phyloP scores from a whole-genome alignment of 75 land plant species.

The Azolla pinnata region DNA sequence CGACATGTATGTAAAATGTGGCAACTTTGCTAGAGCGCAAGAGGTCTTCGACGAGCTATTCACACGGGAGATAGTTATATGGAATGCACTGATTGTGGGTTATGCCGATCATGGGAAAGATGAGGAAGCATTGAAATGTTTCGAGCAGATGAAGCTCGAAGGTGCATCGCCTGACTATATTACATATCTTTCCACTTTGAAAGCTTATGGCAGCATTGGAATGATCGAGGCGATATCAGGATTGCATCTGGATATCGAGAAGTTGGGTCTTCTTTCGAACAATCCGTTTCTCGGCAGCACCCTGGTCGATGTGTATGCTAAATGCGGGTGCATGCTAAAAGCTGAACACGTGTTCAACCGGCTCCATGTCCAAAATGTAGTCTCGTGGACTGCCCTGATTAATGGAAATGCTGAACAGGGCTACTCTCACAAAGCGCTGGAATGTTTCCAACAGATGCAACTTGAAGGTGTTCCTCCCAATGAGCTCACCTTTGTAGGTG shows the following conservation, averaged over 20 bases:
- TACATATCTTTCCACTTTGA: conserved; percentile 36
- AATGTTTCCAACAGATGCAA: no score
- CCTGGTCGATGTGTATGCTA: conserved; percentile 32
- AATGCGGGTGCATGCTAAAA: conserved; percentile 22
- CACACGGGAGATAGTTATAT: conserved; percentile 29
- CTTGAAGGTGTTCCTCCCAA: no score
- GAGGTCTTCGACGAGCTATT: conserved; percentile 35
- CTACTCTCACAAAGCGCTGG: no score
- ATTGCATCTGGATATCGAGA: conserved; percentile 31
- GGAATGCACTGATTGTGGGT: conserved; percentile 53
- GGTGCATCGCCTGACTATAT: conserved; percentile 36
- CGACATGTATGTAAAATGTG: conserved; percentile 23
- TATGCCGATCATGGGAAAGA: conserved; percentile 48
- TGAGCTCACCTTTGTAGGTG: no score
- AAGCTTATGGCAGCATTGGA: conserved; percentile 29
- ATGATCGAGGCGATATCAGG: conserved; percentile 13
- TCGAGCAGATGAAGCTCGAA: conserved; percentile 24
- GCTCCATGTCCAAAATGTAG: conserved; percentile 17
- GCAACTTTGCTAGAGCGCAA: conserved; percentile 30
- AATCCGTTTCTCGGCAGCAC: conserved; percentile 16
- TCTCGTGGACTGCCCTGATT: conserved; percentile 45
- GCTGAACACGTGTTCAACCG: conserved; percentile 21
- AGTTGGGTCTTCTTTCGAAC: conserved; percentile 24
- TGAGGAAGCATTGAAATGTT: conserved; percentile 40
- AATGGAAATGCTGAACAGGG: conserved; percentile 18